phyloP scores from a whole-genome alignment of 2,329 filamentous ascomycete genomes.

The Geoglossum cookeanum region DNA sequence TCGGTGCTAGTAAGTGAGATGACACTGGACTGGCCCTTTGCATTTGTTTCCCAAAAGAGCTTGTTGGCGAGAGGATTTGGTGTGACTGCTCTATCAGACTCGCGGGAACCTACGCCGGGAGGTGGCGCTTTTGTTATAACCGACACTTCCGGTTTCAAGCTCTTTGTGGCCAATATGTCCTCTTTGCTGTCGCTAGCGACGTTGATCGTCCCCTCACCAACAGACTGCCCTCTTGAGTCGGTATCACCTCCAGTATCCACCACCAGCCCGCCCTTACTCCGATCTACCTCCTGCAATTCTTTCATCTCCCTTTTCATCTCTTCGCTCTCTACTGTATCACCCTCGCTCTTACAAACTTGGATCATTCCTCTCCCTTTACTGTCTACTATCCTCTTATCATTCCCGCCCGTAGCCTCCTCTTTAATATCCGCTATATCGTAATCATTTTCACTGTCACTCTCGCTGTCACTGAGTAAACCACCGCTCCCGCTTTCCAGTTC shows the following conservation, averaged over 20 bases:
- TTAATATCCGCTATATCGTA: slow-evolving; percentile 21
- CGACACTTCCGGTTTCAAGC: background rate
- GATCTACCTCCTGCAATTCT: slow-evolving; percentile 38
- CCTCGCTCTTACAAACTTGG: slow-evolving; percentile 56
- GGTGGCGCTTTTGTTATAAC: background rate
- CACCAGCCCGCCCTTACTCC: slow-evolving; percentile 2
- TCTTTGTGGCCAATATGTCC: background rate
- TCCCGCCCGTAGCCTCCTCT: slow-evolving; percentile 40
- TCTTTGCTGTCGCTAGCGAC: background rate
- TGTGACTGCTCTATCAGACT: background rate
- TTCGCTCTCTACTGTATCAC: slow-evolving; percentile 31
- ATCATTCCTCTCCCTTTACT: slow-evolving; percentile 47
- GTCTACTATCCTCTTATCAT: slow-evolving; percentile 47
- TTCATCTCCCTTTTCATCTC: slow-evolving; percentile 42
- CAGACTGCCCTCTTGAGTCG: background rate
- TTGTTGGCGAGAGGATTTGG: background rate
- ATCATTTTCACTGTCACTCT: slow-evolving; percentile 27
- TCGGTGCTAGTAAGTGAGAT: background rate
- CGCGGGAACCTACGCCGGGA: background rate
- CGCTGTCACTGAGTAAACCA: slow-evolving; percentile 17
- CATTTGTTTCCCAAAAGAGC: background rate
- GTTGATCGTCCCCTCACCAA: background rate
- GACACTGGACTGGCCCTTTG: background rate
- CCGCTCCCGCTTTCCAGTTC: slow-evolving; percentile 26
- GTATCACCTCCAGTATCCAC: background rate